Conservation (phyloP, 331 rosid genomes). For the Quercus lobata region DNA sequence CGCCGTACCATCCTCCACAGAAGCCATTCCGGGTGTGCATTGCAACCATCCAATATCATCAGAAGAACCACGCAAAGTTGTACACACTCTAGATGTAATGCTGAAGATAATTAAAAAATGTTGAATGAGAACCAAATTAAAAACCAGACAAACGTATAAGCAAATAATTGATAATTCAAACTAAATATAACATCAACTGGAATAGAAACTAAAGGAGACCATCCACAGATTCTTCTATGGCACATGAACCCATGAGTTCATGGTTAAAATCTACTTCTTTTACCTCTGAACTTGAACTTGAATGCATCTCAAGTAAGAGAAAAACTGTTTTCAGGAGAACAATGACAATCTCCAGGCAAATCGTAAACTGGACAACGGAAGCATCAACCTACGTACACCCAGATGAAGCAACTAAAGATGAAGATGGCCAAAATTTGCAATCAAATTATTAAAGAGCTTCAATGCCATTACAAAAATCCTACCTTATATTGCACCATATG, state of each 20-base stretch:
- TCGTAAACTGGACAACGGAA: conserved; percentile 29
- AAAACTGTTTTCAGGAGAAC: conserved; percentile 26
- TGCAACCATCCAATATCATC: conserved; percentile 92
- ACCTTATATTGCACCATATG: not conserved
- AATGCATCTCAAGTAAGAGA: conserved; percentile 23
- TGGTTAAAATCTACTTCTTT: not conserved
- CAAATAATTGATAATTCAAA: not conserved
- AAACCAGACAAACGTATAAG: not conserved
- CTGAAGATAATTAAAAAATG: conserved; percentile 32
- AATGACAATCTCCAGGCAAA: conserved; percentile 31
- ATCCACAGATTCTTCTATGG: not conserved
- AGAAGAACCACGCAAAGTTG: conserved; percentile 66
- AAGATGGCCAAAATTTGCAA: not conserved
- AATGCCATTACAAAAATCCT: not conserved
- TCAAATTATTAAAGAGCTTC: not conserved
- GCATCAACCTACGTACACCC: conserved; percentile 29
- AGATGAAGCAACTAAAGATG: not conserved
- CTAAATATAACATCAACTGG: not conserved
- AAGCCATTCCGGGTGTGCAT: conserved; percentile 59
- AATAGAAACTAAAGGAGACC: not conserved
- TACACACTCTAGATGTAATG: conserved; percentile 43
- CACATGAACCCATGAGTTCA: not conserved
- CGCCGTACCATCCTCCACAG: conserved; percentile 64
- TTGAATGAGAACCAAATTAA: conserved; percentile 5
- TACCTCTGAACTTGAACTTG: conserved; percentile 28